These are phyloP conservation scores for Exophiala oligosperma DNA, from an alignment of 2,329 filamentous ascomycete species.

Conservation along the genomic window DNA sequence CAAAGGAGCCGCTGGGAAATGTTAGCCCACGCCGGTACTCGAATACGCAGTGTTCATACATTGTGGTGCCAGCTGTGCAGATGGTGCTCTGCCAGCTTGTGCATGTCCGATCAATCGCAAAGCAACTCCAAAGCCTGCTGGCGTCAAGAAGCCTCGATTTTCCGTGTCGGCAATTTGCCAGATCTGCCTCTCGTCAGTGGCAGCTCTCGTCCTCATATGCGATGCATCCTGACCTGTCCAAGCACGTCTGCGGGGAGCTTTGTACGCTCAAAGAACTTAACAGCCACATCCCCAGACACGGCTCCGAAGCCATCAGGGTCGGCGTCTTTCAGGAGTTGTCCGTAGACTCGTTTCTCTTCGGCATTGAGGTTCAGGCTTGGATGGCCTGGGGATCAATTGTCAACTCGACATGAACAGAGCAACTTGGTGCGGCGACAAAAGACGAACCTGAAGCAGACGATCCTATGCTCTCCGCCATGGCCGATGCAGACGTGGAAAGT, in stretches of 20 bases:
- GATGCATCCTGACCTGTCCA: conserved; percentile 68
- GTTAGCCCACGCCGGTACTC: conserved; percentile 19
- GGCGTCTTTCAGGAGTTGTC: conserved; percentile 87
- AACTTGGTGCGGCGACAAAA: not conserved
- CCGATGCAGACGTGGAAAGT: conserved; percentile 3
- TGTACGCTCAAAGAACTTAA: conserved; percentile 98
- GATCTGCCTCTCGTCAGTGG: conserved; percentile 61
- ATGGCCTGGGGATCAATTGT: conserved; percentile 35
- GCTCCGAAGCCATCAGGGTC: conserved; percentile 90
- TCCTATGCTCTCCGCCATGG: conserved; percentile 28
- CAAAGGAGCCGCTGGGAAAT: conserved; percentile 66
- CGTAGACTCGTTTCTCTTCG: conserved; percentile 92
- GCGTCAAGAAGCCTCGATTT: conserved; percentile 90
- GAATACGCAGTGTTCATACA: conserved; percentile 44
- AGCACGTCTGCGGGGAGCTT: conserved; percentile 80
- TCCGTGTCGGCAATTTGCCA: conserved; percentile 99
- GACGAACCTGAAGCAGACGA: conserved; percentile 27
- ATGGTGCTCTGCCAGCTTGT: conserved; percentile 81
- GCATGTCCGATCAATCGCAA: conserved; percentile 93
- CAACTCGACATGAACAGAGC: not conserved
- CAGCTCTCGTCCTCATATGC: not conserved
- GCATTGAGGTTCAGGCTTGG: conserved; percentile 80
- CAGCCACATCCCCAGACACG: conserved; percentile 91
- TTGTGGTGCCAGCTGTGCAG: conserved; percentile 76
- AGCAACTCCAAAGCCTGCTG: conserved; percentile 88